Percentiles rank a stretch among this genome's conserved stretches.
Evolutionary conservation across 306 rosid species (phyloP).

Genomic region (Argentina anserina): DNA sequence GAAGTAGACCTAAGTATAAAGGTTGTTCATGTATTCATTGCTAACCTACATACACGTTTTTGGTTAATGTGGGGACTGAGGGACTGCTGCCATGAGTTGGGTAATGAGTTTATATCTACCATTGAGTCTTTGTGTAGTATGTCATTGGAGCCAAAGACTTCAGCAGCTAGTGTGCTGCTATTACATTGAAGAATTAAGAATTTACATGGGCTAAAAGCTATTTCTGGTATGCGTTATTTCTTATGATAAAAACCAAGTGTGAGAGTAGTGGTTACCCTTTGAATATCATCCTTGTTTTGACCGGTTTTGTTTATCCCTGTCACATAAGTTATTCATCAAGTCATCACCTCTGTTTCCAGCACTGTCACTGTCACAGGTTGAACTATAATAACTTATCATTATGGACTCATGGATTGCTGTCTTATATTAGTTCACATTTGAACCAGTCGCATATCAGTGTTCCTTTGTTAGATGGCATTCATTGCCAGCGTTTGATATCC

Average conservation of each 20-base stretch:
- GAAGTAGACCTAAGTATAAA: background rate
- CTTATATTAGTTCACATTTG: background rate
- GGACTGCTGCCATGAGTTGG: background rate
- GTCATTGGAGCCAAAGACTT: background rate
- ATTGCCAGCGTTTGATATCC: background rate
- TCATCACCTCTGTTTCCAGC: background rate
- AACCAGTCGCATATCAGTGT: background rate
- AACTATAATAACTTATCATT: background rate
- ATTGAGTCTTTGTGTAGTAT: background rate
- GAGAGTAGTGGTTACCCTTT: background rate
- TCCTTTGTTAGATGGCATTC: background rate
- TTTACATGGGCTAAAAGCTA: background rate
- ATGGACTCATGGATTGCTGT: background rate
- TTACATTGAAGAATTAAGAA: background rate
- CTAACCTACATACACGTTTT: too few relatives aligned
- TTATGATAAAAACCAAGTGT: background rate
- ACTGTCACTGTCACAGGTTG: background rate
- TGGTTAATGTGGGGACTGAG: background rate
- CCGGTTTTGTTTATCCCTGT: background rate
- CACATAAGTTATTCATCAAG: background rate
- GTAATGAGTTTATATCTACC: background rate
- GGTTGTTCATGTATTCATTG: background rate
- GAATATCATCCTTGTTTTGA: background rate
- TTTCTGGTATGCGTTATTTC: background rate
- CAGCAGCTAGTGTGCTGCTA: background rate